Evolutionary conservation across 495 filamentous ascomycete species (phyloP), one percentile per base, ranked within the genome.

Genomic region (Amniculicola lignicola): DNA sequence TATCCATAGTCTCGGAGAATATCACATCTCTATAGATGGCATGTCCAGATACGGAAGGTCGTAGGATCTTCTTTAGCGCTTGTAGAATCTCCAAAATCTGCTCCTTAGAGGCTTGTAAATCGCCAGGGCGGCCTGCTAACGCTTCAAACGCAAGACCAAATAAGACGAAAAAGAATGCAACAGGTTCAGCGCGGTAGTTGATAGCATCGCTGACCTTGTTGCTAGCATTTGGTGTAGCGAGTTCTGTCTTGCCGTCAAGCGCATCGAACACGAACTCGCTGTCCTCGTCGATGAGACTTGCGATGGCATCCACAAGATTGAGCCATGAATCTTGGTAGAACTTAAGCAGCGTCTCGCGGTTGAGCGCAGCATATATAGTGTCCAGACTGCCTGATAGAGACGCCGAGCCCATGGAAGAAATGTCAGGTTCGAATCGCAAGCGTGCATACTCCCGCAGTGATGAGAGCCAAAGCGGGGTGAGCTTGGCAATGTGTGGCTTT

Each of bases 311-410:
- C 4, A 97, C 90, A 15, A 99, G 78, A 46, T 90, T 95, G 31
- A 99, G 76, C 93, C 93, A 99, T 0, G 91, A 90, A 45, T 95
- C 90, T 76, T 97, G 91, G 68, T 99, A 99, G 68, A 97, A 99
- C 75, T 86, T 38, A 16, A n/a, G 46, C 33, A 97, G 74, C 4
- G 93, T 96, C 67, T 97, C 89, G 24, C 93, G 81, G 65, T 99
- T 96, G 50, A 97, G 74, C 0, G 94, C 92, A 16, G 94, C 87
- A 63, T 97, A 97, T 12, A 97, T 86, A 4, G 85, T 85, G 62
- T 97, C 90, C 12, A 96, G 73, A 67, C 89, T 87, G 14, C 86
- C 84, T 37, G 88, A 87, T 44, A 88, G 72, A 12, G 83, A 82
- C 19, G 75, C 75, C 15, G 90, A 81, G 1, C 88, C 91, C 23